phyloP scores from a whole-genome alignment of 306 rosid genomes.

The Acacia acuminata region DNA sequence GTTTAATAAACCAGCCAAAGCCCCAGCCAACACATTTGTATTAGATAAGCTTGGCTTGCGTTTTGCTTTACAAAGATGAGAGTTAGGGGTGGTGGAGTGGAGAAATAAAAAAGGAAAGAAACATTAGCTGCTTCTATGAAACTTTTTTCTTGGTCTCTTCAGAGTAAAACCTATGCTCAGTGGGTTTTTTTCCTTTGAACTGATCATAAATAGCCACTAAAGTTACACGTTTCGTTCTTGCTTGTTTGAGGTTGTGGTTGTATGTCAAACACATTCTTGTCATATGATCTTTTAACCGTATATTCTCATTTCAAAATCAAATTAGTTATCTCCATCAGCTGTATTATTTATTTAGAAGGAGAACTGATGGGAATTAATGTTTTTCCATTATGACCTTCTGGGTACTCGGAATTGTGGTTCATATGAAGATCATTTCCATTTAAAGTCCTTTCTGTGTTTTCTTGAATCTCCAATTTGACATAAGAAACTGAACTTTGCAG shows the following conservation, averaged over 20 bases:
- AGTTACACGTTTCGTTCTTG: not conserved
- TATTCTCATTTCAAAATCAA: not conserved
- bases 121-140: not conserved
- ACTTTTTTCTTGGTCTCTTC: not conserved
- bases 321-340: not conserved
- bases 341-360: not conserved
- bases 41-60: not conserved
- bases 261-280: not conserved
- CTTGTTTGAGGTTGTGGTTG: not conserved
- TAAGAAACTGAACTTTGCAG: slow-evolving; percentile 36
- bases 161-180: not conserved
- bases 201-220: not conserved
- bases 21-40: not conserved
- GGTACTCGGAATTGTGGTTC: not conserved
- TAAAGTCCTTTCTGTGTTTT: not conserved
- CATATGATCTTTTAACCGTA: not conserved
- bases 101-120: not conserved
- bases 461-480: slow-evolving; percentile 20
- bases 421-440: not conserved
- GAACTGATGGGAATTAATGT: not conserved
- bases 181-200: slow-evolving; percentile 21
- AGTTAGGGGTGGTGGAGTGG: not conserved
- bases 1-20: not conserved
- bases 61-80: not conserved
- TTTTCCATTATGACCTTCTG: not conserved